phyloP scores from a whole-genome alignment of 305 asterid genomes.

The Fraxinus paxiana region DNA sequence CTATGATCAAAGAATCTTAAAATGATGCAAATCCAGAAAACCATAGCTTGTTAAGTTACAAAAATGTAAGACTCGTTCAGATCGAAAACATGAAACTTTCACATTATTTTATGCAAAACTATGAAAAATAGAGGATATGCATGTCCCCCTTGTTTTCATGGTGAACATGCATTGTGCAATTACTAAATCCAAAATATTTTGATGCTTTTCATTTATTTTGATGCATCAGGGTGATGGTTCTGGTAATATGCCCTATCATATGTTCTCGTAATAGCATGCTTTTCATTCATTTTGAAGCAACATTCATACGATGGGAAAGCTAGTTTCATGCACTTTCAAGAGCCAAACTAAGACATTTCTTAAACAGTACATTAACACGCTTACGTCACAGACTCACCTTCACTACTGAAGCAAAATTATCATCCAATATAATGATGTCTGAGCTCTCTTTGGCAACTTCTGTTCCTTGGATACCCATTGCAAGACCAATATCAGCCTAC shows the following conservation, averaged over 20 bases:
- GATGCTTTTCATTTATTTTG: background rate
- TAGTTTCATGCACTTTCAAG: background rate
- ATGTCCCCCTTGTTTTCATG: background rate
- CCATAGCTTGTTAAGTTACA: background rate
- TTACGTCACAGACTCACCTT: background rate
- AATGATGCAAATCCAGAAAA: background rate
- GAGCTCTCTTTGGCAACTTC: conserved; percentile 21
- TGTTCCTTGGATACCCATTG: conserved; percentile 21
- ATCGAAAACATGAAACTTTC: background rate
- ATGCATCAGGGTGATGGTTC: background rate
- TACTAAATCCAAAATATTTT: background rate
- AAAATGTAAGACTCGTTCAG: background rate
- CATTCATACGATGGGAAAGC: background rate
- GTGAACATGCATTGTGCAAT: background rate
- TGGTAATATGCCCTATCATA: background rate
- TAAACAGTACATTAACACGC: background rate
- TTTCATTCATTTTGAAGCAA: background rate
- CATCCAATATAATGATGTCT: conserved; percentile 11
- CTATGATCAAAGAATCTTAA: background rate
- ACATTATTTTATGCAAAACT: background rate
- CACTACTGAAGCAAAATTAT: background rate
- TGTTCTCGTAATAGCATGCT: background rate
- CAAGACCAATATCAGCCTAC: conserved; percentile 36
- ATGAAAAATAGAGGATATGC: background rate
- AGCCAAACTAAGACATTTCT: background rate